Evolutionary conservation across 441 rosid species (phyloP), one percentile per base, ranked within the genome.

Genomic region (Manihot esculenta): DNA sequence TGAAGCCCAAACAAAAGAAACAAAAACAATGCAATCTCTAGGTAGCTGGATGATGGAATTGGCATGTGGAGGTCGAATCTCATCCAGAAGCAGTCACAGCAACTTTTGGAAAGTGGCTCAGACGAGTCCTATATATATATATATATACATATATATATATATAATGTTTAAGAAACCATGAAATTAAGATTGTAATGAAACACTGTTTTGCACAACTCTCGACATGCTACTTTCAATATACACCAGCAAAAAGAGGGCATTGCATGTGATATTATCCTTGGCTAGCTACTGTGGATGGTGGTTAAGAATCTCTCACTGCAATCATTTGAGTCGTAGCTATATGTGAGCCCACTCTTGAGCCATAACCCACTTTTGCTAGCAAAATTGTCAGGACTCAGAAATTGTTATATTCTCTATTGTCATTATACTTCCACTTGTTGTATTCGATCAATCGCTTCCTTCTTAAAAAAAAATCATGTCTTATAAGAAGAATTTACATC

Each of bases 31-130:
- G 17, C 61, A 62, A 13, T 41, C 30, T 62, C 3, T 66, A n/a
- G n/a, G n/a, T n/a, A 70, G 83, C 74, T 79, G 82, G 77, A 72
- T 59, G 72, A 74, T 47, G 53, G 58, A 70, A 71, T 60, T 17
- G 57, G 78, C 82, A 72, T 76, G 80, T 79, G 78, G 60, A 8
- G 41, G 6, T 60, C 10, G 77, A 82, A 74, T 79, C 73, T 72
- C 63, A 71, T 70, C 51, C 78, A 64, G 26, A 64, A 71, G 12
- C 48, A 65, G 72, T 56, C 70, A 33, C 6, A 33, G 48, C 27
- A 58, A 58, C 30, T 69, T 69, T 75, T 53, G 41, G 45, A 27
- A 67, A 72, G 47, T 41, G 64, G 7, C 17, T 12, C 5, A 35
- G 9, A 21, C 68, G 77, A 64, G 42, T 5, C 49, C n/a, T n/a